Conservation (phyloP, 2,329 filamentous ascomycete species). For the Trichoderma koningii region DNA sequence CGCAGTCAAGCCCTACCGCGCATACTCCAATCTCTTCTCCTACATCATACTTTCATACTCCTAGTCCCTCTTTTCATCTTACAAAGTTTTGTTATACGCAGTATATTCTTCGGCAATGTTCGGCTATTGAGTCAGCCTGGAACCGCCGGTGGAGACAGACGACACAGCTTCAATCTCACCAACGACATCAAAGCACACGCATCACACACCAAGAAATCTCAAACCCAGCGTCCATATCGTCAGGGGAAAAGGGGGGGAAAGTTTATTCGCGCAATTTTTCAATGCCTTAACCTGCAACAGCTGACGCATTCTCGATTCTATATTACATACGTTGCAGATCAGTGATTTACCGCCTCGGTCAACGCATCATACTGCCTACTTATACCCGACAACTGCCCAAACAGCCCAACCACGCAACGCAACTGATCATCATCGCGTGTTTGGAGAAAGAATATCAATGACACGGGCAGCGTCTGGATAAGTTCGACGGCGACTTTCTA, state of each 20-base stretch:
- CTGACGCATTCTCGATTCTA: neutral
- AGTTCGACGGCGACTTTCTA: too few species aligned
- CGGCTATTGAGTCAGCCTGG: constrained; percentile 19
- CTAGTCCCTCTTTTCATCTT: neutral
- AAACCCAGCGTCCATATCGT: neutral
- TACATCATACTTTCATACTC: too few species aligned
- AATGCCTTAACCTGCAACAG: neutral
- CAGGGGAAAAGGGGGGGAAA: too few species aligned
- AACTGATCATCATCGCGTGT: too few species aligned
- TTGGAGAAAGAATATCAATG: too few species aligned
- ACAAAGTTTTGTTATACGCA: neutral
- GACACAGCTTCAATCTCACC: neutral
- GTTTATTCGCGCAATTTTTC: neutral
- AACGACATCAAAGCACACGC: neutral
- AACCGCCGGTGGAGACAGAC: neutral
- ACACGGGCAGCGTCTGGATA: too few species aligned
- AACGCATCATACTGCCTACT: too few species aligned
- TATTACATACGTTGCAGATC: too few species aligned
- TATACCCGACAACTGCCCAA: too few species aligned
- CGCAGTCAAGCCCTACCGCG: neutral
- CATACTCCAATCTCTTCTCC: neutral
- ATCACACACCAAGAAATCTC: too few species aligned
- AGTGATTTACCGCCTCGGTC: too few species aligned
- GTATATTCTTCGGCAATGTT: constrained; percentile 18
- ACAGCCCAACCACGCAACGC: too few species aligned